phyloP scores from a whole-genome alignment of 2,329 filamentous ascomycete genomes.

The Westerdykella aurantiaca region DNA sequence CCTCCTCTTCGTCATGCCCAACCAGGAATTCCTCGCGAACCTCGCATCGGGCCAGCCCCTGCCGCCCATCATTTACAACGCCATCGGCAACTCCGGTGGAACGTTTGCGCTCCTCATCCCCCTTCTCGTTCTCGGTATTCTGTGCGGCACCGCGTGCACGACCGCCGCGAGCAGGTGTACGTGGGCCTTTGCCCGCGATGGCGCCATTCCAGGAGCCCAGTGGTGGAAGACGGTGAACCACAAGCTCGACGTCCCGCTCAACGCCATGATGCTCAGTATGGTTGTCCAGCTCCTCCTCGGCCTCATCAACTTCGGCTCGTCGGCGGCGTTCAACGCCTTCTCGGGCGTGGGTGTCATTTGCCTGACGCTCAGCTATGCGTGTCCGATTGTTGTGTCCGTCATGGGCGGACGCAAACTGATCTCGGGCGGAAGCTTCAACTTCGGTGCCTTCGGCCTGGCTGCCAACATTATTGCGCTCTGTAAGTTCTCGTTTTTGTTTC shows the following conservation, averaged over 20 bases:
- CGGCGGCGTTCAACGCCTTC: conserved; percentile 67
- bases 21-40: conserved; percentile 51
- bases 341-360: conserved; percentile 65
- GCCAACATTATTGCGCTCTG: conserved; percentile 60
- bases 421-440: conserved; percentile 52
- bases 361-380: conserved; percentile 62
- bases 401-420: conserved; percentile 56
- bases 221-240: conserved; percentile 58
- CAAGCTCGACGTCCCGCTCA: conserved; percentile 59
- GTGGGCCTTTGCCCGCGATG: conserved; percentile 70
- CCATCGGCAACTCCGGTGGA: conserved; percentile 56
- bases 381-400: conserved; percentile 60
- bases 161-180: conserved; percentile 64
- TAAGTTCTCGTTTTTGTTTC: conserved; percentile 41
- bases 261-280: conserved; percentile 69
- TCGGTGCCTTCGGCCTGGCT: conserved; percentile 56
- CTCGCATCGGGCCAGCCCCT: conserved; percentile 57
- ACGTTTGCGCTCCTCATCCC: conserved; percentile 60
- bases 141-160: conserved; percentile 65
- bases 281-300: conserved; percentile 58
- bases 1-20: conserved; percentile 62
- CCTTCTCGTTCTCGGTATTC: conserved; percentile 59
- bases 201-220: conserved; percentile 61
- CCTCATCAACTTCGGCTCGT: conserved; percentile 63
- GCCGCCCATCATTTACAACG: conserved; percentile 58